These are phyloP conservation scores for Rhodotorula sphaerocarpa DNA, from an alignment of 768 basidiomycete species.

Conservation along the genomic window DNA sequence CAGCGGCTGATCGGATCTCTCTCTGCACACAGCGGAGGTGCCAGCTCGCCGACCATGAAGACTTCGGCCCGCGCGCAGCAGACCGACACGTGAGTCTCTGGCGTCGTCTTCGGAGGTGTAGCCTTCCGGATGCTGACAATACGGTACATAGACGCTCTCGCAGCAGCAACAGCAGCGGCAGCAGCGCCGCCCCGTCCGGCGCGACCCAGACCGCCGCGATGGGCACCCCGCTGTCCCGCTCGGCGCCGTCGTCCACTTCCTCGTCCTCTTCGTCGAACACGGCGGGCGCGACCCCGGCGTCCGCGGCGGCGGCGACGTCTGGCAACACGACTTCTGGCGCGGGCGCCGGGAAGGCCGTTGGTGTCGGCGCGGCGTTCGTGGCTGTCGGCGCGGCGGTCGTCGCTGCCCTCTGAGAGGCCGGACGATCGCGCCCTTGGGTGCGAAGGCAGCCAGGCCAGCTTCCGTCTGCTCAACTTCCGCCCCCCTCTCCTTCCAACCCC, in stretches of 20 bases:
- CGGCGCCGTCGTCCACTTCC: not conserved
- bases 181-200: not conserved
- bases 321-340: not conserved
- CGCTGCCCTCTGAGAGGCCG: not conserved
- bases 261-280: not conserved
- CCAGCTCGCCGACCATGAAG: conserved; percentile 1
- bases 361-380: not conserved
- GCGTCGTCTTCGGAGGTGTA: too few relatives aligned
- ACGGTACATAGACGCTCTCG: not conserved
- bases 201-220: not conserved
- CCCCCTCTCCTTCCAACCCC: too few relatives aligned
- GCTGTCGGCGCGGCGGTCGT: not conserved
- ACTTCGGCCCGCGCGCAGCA: not conserved
- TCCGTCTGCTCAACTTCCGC: too few relatives aligned
- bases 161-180: not conserved
- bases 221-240: not conserved
- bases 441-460: too few relatives aligned
- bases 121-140: not conserved
- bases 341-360: not conserved
- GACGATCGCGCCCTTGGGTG: too few relatives aligned
- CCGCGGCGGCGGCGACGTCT: not conserved
- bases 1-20: too few relatives aligned
- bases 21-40: too few relatives aligned
- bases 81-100: not conserved
- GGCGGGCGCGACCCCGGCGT: not conserved